Evolutionary conservation across 768 basidiomycete genomes (phyloP).

Genomic region (Termitomyces sp.): DNA sequence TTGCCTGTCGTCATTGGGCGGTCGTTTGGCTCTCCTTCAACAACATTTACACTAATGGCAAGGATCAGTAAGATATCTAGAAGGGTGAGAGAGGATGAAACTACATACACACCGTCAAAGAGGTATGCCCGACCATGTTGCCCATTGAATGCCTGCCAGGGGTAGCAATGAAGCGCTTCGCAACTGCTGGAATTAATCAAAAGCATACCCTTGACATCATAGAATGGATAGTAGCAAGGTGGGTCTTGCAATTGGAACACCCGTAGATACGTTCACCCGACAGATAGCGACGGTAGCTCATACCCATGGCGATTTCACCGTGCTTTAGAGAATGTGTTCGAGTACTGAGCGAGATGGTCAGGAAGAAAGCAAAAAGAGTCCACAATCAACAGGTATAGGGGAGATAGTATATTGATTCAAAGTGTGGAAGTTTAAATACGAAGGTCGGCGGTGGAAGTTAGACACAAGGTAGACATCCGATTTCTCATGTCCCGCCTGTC

Average conservation of each 20-base stretch:
- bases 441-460: constrained; percentile 21
- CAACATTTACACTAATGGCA: constrained; percentile 76
- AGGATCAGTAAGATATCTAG: constrained; percentile 13
- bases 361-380: constrained; percentile 3
- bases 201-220: constrained; percentile 82
- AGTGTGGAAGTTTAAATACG: constrained; percentile 23
- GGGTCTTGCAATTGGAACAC: constrained; percentile 83
- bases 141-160: constrained; percentile 85
- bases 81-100: neutral
- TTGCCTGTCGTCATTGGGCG: constrained; percentile 96
- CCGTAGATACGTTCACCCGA: constrained; percentile 85
- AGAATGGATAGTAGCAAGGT: constrained; percentile 86
- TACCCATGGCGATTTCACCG: constrained; percentile 59
- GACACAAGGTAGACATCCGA: constrained; percentile 15
- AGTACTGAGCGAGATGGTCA: neutral
- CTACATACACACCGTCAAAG: constrained; percentile 86
- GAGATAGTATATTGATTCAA: constrained; percentile 14
- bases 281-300: constrained; percentile 87
- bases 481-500: constrained; percentile 21
- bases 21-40: constrained; percentile 87
- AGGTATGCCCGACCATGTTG: constrained; percentile 95
- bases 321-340: constrained; percentile 8
- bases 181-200: constrained; percentile 12
- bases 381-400: neutral
- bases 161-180: constrained; percentile 15